Percentiles rank a stretch among this genome's conserved stretches.
These are phyloP conservation scores for Solanum gandarillasii DNA, from an alignment of 257 asterid species.

Conservation along the genomic window DNA sequence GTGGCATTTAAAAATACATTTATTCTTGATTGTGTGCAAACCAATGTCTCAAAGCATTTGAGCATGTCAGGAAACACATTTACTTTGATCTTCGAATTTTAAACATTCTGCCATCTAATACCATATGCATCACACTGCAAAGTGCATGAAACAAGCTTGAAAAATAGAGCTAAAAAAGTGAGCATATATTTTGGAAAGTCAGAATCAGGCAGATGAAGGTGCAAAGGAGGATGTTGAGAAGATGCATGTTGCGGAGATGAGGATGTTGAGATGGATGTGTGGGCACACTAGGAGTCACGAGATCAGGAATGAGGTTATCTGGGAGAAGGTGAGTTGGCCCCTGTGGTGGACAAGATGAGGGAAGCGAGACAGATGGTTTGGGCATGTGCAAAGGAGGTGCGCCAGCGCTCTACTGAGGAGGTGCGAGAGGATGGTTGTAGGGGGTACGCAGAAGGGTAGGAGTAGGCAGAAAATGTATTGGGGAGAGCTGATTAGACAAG, in stretches of 20 bases:
- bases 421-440: not conserved
- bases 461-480: not conserved
- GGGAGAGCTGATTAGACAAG: not conserved
- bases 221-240: not conserved
- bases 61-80: not conserved
- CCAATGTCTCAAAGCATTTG: not conserved
- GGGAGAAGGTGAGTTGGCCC: not conserved
- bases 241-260: not conserved
- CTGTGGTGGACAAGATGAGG: not conserved
- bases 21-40: not conserved
- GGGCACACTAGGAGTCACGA: not conserved
- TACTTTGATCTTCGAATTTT: not conserved
- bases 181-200: not conserved
- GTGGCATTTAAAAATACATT: not conserved
- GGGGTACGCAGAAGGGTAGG: not conserved
- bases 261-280: not conserved
- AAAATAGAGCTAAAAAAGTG: not conserved
- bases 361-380: not conserved
- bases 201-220: not conserved
- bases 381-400: not conserved
- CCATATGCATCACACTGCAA: not conserved
- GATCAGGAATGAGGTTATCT: not conserved
- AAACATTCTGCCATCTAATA: not conserved
- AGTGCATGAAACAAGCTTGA: not conserved
- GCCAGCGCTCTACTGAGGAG: not conserved